These are phyloP conservation scores for Pseudogymnoascus sp. DNA, from an alignment of 2,329 filamentous ascomycete species.

Conservation along the genomic window DNA sequence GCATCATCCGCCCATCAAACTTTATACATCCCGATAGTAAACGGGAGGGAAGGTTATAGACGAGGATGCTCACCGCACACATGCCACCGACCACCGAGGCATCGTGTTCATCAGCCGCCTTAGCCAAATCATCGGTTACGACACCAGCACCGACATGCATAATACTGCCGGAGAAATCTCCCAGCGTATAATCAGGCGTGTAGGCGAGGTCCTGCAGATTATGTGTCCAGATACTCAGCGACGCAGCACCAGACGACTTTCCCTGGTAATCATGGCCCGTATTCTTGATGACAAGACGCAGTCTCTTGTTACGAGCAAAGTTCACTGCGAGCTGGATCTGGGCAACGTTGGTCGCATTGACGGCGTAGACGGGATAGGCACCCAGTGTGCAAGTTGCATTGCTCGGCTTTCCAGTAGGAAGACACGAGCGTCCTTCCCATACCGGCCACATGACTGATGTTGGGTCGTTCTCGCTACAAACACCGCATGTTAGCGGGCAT, in stretches of 20 bases:
- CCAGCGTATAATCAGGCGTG: constrained; percentile 13
- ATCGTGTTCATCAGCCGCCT: constrained; percentile 22
- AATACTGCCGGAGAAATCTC: constrained; percentile 11
- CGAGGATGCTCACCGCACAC: constrained; percentile 16
- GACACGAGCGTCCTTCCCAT: constrained; percentile 35
- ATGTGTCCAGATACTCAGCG: constrained; percentile 16
- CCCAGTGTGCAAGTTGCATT: constrained; percentile 11
- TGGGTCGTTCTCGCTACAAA: constrained; percentile 28
- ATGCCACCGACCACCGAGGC: constrained; percentile 21
- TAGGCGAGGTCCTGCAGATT: constrained; percentile 11
- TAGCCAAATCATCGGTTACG: constrained; percentile 19
- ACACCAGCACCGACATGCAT: constrained; percentile 20
- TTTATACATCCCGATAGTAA: too few species aligned
- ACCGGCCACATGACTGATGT: constrained; percentile 40
- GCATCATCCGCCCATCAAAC: constrained; percentile 9
- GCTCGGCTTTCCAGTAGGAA: constrained; percentile 27
- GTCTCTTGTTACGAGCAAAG: constrained; percentile 34
- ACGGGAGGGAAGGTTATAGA: too few species aligned
- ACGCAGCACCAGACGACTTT: constrained; percentile 14
- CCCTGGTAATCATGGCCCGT: constrained; percentile 23
- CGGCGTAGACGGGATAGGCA: constrained; percentile 21
- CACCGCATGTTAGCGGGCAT: constrained; percentile 26
- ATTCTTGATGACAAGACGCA: constrained; percentile 28
- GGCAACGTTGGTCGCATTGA: constrained; percentile 29
- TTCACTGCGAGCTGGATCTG: constrained; percentile 38